Percentiles rank a stretch among this genome's conserved stretches.
Evolutionary conservation across 176 grass and related monocot genomes (phyloP).

Genomic region (Paspalum vaginatum): DNA sequence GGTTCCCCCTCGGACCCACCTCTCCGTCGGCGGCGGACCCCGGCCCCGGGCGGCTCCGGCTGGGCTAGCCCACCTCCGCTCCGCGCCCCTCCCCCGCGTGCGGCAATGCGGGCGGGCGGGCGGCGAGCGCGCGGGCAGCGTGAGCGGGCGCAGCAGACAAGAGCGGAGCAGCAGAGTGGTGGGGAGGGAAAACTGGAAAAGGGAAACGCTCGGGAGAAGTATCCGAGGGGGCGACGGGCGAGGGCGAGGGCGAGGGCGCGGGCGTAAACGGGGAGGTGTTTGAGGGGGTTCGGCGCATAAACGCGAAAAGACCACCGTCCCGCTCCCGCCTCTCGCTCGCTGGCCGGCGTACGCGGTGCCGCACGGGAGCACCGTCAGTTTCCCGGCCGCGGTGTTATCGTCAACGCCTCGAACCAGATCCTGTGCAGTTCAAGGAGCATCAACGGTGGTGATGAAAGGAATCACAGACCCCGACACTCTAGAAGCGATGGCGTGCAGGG

Average conservation of each 20-base stretch:
- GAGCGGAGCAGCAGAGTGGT: background rate
- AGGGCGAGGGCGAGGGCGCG: conserved; percentile 3
- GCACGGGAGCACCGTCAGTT: no score
- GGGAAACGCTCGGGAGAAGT: background rate
- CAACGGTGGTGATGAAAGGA: no score
- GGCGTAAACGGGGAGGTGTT: rapidly evolving
- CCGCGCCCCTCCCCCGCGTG: background rate
- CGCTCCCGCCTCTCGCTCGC: background rate
- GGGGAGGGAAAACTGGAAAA: background rate
- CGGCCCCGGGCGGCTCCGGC: background rate
- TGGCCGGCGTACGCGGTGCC: background rate
- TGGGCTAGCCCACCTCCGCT: background rate
- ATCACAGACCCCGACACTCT: no score
- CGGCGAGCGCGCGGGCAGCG: conserved; percentile 24
- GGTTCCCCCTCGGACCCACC: conserved; percentile 40
- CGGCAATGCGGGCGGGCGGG: conserved; percentile 6
- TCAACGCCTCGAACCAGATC: no score
- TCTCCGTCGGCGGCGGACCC: conserved; percentile 26
- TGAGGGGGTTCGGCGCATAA: background rate
- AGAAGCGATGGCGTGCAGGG: no score
- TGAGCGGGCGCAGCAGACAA: background rate
- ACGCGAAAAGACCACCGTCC: background rate
- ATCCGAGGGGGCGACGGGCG: background rate
- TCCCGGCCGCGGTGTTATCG: no score
- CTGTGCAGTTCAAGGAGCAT: no score